A percentile compares a stretch with the other conserved stretches of the same genome.
These are phyloP conservation scores for Uromyces viciae-fabae DNA, from an alignment of 1,284 basidiomycete genomes.

Conservation along the genomic window DNA sequence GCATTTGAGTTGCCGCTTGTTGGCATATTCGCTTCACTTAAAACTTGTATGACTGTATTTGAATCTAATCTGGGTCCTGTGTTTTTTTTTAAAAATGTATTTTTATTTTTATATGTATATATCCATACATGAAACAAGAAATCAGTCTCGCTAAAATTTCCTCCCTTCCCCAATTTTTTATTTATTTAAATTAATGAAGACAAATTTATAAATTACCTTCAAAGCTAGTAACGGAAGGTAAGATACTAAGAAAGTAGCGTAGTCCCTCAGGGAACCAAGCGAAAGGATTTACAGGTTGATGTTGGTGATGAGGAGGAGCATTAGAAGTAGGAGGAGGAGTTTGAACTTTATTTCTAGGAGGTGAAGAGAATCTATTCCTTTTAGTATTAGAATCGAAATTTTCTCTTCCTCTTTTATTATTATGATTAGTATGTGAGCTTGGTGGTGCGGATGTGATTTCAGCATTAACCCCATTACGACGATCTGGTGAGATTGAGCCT, in stretches of 20 bases:
- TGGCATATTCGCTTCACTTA: conserved; percentile 30
- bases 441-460: not conserved
- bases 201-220: conserved; percentile 65
- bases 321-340: not conserved
- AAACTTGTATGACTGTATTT: conserved; percentile 38
- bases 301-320: not conserved
- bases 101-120: not conserved
- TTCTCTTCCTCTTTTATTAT: conserved; percentile 18
- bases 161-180: not conserved
- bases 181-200: not conserved
- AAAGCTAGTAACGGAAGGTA: conserved; percentile 69
- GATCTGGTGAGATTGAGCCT: conserved; percentile 29
- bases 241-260: conserved; percentile 72
- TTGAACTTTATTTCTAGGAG: conserved; percentile 1
- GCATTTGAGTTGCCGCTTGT: not conserved
- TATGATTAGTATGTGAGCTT: not conserved
- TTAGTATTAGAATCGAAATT: conserved; percentile 32
- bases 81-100: not conserved
- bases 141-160: not conserved
- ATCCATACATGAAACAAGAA: not conserved
- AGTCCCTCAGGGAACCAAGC: conserved; percentile 65
- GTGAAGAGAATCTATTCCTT: conserved; percentile 25
- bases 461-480: conserved; percentile 12
- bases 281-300: conserved; percentile 27
- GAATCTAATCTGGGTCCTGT: conserved; percentile 39